These are phyloP conservation scores for Secale cereale DNA, from an alignment of 176 grass and related monocot species.

Conservation along the genomic window DNA sequence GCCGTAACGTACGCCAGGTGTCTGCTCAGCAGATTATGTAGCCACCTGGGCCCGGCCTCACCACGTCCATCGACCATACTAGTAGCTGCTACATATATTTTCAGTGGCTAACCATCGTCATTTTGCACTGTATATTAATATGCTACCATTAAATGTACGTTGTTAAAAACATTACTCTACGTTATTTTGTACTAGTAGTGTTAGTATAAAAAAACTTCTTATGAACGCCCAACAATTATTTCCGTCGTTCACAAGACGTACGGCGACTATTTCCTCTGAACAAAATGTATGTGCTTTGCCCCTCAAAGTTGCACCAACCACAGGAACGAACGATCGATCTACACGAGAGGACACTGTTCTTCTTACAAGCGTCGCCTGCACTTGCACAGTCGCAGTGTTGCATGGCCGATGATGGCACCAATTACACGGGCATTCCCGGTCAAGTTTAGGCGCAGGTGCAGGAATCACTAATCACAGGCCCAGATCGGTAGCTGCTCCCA, in stretches of 20 bases:
- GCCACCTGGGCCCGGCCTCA: not conserved
- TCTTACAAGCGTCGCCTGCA: not conserved
- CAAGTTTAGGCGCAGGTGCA: not conserved
- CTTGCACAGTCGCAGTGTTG: not conserved
- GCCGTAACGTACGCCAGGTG: not conserved
- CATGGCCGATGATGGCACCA: slow-evolving; percentile 2
- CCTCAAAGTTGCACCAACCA: slow-evolving; percentile 23
- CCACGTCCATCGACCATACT: not conserved
- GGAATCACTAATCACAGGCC: not conserved
- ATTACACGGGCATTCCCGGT: not conserved
- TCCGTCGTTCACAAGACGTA: not conserved
- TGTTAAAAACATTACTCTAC: too few relatives aligned
- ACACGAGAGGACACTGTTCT: not conserved
- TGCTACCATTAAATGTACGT: too few relatives aligned
- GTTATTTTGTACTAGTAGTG: too few relatives aligned
- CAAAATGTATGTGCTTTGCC: not conserved
- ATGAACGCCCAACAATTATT: not conserved
- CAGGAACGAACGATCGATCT: not conserved
- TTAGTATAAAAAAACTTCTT: too few relatives aligned
- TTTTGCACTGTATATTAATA: too few relatives aligned
- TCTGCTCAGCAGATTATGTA: not conserved
- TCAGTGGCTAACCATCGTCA: not conserved
- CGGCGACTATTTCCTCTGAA: not conserved
- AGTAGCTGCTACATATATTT: not conserved
- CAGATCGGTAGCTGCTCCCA: not conserved